Percentiles rank a stretch among this genome's conserved stretches.
These are phyloP conservation scores for Tolypocladium sp. DNA, from an alignment of 2,329 filamentous ascomycete genomes.

Conservation along the genomic window DNA sequence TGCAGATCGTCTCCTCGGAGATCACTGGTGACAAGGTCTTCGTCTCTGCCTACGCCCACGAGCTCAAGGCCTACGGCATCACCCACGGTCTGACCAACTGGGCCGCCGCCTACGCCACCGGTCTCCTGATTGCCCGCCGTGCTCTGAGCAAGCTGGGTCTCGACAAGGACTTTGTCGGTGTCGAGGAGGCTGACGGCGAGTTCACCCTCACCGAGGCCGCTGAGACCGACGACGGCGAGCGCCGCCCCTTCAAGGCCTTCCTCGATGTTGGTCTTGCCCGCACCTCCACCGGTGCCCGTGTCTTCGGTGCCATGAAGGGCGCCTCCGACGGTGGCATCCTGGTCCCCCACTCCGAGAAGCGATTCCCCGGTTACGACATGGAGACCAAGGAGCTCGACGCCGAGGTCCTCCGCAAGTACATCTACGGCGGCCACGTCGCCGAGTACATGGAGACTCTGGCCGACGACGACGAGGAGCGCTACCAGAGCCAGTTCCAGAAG, in stretches of 20 bases:
- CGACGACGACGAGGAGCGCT: conserved; percentile 99
- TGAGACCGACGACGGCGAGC: conserved; percentile 83
- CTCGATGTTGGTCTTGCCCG: conserved; percentile 95
- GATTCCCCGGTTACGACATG: conserved; percentile 97
- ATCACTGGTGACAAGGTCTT: conserved; percentile 98
- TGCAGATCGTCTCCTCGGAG: conserved; percentile 94
- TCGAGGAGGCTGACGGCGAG: conserved; percentile 95
- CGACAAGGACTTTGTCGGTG: conserved; percentile 86
- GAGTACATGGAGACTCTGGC: conserved; percentile 99
- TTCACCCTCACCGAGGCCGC: conserved; percentile 90
- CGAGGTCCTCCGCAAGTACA: conserved; percentile 97
- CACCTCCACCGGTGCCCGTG: conserved; percentile 95
- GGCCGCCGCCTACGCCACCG: conserved; percentile 93
- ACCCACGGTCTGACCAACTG: conserved; percentile 99
- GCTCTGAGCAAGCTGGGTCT: conserved; percentile 94
- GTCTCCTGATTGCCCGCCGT: conserved; percentile 94
- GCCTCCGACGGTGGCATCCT: conserved; percentile 96
- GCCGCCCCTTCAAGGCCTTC: conserved; percentile 98
- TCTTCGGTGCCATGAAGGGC: conserved; percentile 99
- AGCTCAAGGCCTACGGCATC: conserved; percentile 96
- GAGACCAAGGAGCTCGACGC: conserved; percentile 97
- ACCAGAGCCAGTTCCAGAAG: conserved; percentile 94
- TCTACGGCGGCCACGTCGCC: conserved; percentile 94
- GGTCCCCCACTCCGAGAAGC: conserved; percentile 97
- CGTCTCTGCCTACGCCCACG: conserved; percentile 85